These are phyloP conservation scores for Akanthomyces dipterigenus DNA, from an alignment of 2,329 filamentous ascomycete genomes.

Conservation along the genomic window DNA sequence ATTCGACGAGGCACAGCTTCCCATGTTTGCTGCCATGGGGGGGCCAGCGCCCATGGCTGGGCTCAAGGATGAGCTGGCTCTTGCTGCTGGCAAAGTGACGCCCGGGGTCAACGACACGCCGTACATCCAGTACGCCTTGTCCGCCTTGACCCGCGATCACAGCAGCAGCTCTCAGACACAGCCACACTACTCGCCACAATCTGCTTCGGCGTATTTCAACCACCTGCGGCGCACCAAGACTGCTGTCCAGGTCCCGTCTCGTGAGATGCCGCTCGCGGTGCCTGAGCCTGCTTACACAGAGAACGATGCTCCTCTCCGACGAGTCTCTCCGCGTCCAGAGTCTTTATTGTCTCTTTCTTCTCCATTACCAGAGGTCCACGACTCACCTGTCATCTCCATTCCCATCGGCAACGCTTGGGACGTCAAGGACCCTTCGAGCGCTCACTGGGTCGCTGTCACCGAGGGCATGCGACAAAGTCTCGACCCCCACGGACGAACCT, in stretches of 20 bases:
- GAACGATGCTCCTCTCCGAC: conserved; percentile 7
- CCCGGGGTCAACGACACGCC: conserved; percentile 79
- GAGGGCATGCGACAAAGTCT: conserved; percentile 28
- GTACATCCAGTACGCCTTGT: conserved; percentile 83
- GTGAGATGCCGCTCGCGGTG: conserved; percentile 17
- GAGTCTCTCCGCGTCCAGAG: background rate
- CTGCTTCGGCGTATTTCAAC: conserved; percentile 24
- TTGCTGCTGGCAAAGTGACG: conserved; percentile 51
- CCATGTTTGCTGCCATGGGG: conserved; percentile 31
- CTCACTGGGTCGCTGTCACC: conserved; percentile 28
- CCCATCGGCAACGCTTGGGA: conserved; percentile 1
- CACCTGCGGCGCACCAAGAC: conserved; percentile 4
- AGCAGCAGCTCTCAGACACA: conserved; percentile 50
- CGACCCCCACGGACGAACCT: conserved; percentile 30
- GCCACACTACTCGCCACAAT: conserved; percentile 40
- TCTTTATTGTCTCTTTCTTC: background rate
- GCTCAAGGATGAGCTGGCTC: conserved; percentile 46
- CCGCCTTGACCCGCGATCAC: conserved; percentile 72
- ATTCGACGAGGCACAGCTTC: conserved; percentile 33
- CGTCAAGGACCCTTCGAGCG: conserved; percentile 5
- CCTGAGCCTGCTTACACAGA: conserved; percentile 23
- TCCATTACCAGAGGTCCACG: background rate
- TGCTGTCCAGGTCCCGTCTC: background rate
- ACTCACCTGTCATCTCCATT: conserved; percentile 5
- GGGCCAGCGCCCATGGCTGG: conserved; percentile 17